Conservation (phyloP, 2,329 filamentous ascomycete species). For the Ophiostoma himal-ulmi region DNA sequence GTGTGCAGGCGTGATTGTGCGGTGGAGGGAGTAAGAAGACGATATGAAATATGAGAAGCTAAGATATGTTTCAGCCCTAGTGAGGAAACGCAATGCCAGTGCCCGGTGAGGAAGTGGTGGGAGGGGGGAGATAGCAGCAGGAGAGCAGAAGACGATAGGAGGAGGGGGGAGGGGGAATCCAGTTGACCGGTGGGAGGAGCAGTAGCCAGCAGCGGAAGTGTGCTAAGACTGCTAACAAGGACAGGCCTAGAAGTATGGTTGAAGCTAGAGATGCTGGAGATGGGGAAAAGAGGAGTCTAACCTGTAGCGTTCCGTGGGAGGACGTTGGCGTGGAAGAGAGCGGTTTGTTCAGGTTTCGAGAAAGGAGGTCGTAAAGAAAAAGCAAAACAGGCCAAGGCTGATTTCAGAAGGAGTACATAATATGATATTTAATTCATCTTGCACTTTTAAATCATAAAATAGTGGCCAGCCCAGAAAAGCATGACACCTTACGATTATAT, state of each 20-base stretch:
- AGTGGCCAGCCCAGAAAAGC: not conserved
- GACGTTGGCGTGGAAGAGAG: not conserved
- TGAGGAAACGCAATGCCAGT: slow-evolving; percentile 15
- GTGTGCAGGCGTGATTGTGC: slow-evolving; percentile 1
- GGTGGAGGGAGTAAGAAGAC: slow-evolving; percentile 13
- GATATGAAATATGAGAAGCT: slow-evolving; percentile 16
- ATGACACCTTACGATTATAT: not conserved
- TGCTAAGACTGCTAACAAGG: slow-evolving; percentile 1
- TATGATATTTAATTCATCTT: not conserved
- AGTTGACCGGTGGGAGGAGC: slow-evolving; percentile 6
- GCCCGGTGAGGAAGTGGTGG: not conserved
- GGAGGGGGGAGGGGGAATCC: not conserved
- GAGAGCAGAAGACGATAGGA: not conserved
- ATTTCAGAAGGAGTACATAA: not conserved
- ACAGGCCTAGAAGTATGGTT: not conserved
- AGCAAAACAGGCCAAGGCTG: slow-evolving; percentile 6
- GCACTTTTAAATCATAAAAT: not conserved
- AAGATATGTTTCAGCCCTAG: slow-evolving; percentile 19
- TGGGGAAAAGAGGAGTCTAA: slow-evolving; percentile 5
- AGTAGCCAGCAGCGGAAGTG: not conserved
- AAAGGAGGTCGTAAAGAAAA: not conserved
- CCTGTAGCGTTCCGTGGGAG: not conserved
- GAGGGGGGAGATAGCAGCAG: not conserved
- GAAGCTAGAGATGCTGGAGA: not conserved
- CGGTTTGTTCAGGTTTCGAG: not conserved